phyloP scores from a whole-genome alignment of 306 rosid genomes.

The Pachyrhizus erosus region DNA sequence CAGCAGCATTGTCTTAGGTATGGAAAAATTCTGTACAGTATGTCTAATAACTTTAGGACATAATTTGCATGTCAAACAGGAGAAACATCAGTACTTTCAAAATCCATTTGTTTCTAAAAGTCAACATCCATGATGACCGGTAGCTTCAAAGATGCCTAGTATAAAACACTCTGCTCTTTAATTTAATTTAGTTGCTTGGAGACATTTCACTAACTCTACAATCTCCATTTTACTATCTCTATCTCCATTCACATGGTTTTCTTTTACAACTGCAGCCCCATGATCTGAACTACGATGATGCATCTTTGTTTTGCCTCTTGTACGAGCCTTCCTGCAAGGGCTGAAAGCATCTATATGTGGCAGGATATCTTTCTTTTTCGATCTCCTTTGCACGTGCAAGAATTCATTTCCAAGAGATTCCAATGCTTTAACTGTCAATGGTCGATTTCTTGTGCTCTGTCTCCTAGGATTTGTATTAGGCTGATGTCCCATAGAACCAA shows the following conservation, averaged over 20 bases:
- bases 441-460: conserved; percentile 77
- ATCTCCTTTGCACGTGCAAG: conserved; percentile 52
- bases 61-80: conserved; percentile 7
- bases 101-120: background rate
- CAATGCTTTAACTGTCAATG: conserved; percentile 66
- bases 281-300: conserved; percentile 43
- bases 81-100: conserved; percentile 25
- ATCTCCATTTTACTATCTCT: conserved; percentile 34
- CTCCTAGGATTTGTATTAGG: conserved; percentile 9
- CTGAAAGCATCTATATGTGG: conserved; percentile 44
- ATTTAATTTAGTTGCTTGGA: conserved; percentile 44
- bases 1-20: background rate
- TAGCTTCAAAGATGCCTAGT: conserved; percentile 29
- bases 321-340: conserved; percentile 60
- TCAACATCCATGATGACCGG: background rate
- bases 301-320: conserved; percentile 50
- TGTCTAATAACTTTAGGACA: background rate
- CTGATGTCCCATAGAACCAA: conserved; percentile 11
- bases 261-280: conserved; percentile 46
- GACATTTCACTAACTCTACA: conserved; percentile 37
- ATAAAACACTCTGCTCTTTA: conserved; percentile 10
- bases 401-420: conserved; percentile 72
- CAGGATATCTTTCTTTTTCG: conserved; percentile 40
- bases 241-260: conserved; percentile 48
- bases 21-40: conserved; percentile 41